Conservation (phyloP, 2,329 filamentous ascomycete genomes). For the Huntiella abstrusa region DNA sequence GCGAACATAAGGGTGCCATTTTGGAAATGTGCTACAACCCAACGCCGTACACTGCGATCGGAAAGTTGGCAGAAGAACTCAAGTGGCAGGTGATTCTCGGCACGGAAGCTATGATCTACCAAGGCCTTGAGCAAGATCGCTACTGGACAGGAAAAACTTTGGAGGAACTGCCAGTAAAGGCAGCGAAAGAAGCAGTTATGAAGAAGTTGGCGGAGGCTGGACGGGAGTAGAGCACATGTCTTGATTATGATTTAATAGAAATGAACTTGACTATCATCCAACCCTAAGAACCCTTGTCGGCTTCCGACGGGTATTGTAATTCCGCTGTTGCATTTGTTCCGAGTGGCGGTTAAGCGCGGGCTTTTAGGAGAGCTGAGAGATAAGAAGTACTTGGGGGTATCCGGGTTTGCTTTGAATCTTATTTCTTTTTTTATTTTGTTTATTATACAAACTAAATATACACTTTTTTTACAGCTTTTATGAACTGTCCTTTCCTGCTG, state of each 20-base stretch:
- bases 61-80: constrained; percentile 35
- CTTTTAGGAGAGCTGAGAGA: neutral
- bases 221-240: neutral
- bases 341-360: neutral
- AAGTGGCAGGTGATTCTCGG: constrained; percentile 61
- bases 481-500: neutral
- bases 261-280: neutral
- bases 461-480: neutral
- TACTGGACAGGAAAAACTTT: constrained; percentile 47
- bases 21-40: constrained; percentile 78
- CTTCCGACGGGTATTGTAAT: neutral
- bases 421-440: neutral
- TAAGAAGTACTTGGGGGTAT: neutral
- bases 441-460: neutral
- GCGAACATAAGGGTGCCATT: constrained; percentile 43
- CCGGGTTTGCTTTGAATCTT: neutral
- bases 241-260: neutral
- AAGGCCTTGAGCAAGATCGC: constrained; percentile 49
- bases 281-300: neutral
- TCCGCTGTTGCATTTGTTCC: constrained; percentile 1
- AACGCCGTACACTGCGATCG: constrained; percentile 46
- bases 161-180: constrained; percentile 37
- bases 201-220: constrained; percentile 6
- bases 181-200: constrained; percentile 31
- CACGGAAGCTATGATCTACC: constrained; percentile 60